These are phyloP conservation scores for Mollisia scopiformis DNA, from an alignment of 2,329 filamentous ascomycete species.

Conservation along the genomic window DNA sequence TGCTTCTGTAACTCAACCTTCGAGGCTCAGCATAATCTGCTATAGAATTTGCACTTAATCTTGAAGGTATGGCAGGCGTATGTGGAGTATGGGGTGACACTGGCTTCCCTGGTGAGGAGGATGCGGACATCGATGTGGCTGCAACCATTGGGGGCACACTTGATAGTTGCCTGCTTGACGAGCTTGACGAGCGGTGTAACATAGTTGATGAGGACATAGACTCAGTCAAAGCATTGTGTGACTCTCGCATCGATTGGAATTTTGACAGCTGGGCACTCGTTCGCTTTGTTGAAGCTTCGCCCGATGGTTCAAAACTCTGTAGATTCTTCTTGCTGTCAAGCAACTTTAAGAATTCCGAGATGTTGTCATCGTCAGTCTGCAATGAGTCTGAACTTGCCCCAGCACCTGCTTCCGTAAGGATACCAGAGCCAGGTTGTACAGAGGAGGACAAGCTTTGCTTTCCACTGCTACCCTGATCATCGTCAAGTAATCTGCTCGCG, in stretches of 20 bases:
- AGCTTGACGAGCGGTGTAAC: conserved; percentile 79
- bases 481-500: conserved; percentile 65
- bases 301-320: conserved; percentile 72
- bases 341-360: conserved; percentile 88
- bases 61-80: conserved; percentile 89
- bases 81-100: conserved; percentile 90
- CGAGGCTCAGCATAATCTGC: conserved; percentile 60
- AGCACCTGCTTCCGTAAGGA: conserved; percentile 71
- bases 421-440: conserved; percentile 75
- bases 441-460: conserved; percentile 73
- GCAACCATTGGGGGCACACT: conserved; percentile 68
- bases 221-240: conserved; percentile 85
- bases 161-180: conserved; percentile 63
- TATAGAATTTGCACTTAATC: conserved; percentile 90
- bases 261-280: conserved; percentile 81
- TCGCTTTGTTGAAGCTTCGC: conserved; percentile 71
- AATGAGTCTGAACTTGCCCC: conserved; percentile 69
- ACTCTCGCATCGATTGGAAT: conserved; percentile 88
- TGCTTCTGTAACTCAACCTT: conserved; percentile 24
- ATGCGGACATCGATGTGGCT: conserved; percentile 78
- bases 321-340: conserved; percentile 88
- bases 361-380: conserved; percentile 84
- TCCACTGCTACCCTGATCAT: conserved; percentile 80
- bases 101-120: conserved; percentile 87
- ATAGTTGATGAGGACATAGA: conserved; percentile 91